phyloP scores from a whole-genome alignment of 2,329 filamentous ascomycete species.

The Fusarium graminum region DNA sequence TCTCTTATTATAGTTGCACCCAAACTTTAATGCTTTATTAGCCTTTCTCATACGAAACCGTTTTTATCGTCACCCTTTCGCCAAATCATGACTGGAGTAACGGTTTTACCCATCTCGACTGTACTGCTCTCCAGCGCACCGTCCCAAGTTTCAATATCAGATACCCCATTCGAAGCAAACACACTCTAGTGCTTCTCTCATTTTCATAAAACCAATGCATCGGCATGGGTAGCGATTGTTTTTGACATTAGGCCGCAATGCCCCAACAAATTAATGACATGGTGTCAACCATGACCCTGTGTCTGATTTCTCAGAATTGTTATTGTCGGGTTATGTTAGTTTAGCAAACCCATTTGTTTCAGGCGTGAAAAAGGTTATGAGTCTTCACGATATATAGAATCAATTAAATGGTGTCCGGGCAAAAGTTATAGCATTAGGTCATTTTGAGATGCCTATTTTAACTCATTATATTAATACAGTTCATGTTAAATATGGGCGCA shows the following conservation, averaged over 20 bases:
- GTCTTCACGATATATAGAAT: conserved; percentile 24
- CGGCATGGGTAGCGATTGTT: conserved; percentile 38
- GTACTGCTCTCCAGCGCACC: conserved; percentile 18
- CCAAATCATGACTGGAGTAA: conserved; percentile 14
- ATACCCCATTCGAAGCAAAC: conserved; percentile 44
- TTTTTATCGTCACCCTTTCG: conserved; percentile 9
- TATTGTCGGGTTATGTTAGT: conserved; percentile 16
- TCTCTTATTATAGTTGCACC: conserved; percentile 27
- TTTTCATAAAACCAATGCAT: conserved; percentile 41
- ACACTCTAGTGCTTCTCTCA: conserved; percentile 30
- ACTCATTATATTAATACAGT: no score
- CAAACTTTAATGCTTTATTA: conserved; percentile 39
- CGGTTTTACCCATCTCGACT: conserved; percentile 11
- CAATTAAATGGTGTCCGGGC: conserved; percentile 35
- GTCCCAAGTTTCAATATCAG: conserved; percentile 22
- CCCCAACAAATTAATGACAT: conserved; percentile 20
- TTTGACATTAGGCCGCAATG: conserved; percentile 28
- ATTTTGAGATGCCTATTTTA: no score
- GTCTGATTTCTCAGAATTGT: conserved; percentile 14
- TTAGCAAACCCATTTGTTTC: conserved; percentile 19
- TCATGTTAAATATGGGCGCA: no score
- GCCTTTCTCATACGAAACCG: conserved; percentile 22
- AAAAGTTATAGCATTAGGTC: no score
- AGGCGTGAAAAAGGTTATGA: conserved; percentile 24
- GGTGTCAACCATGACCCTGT: conserved; percentile 1